Conservation (phyloP, 2,329 filamentous ascomycete species). For the Arachnomyces sp. region DNA sequence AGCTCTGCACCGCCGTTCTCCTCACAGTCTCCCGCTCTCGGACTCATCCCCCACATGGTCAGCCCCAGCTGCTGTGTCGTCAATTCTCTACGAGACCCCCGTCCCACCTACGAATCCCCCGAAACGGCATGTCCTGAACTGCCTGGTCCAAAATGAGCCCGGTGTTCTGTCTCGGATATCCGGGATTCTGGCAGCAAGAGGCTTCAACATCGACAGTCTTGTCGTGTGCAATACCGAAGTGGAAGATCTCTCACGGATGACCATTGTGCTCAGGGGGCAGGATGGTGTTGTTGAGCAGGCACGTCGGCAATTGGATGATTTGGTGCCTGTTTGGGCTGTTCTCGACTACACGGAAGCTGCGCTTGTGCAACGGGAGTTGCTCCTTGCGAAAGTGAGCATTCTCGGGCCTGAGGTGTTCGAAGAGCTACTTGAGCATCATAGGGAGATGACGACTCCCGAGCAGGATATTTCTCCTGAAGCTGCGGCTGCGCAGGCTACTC, state of each 20-base stretch:
- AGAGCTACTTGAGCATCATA: conserved; percentile 89
- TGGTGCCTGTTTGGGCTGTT: conserved; percentile 97
- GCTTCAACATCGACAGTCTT: conserved; percentile 98
- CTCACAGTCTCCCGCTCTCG: conserved; percentile 71
- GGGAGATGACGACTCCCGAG: conserved; percentile 65
- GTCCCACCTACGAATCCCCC: conserved; percentile 71
- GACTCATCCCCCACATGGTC: conserved; percentile 71
- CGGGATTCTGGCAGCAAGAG: conserved; percentile 86
- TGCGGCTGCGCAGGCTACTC: conserved; percentile 5
- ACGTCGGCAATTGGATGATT: conserved; percentile 84
- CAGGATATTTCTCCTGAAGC: conserved; percentile 30
- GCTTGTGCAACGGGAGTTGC: conserved; percentile 87
- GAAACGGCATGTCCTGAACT: conserved; percentile 95
- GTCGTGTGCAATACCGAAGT: conserved; percentile 98
- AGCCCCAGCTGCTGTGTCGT: conserved; percentile 88
- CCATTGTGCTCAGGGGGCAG: conserved; percentile 91
- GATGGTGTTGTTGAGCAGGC: conserved; percentile 89
- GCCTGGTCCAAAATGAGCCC: conserved; percentile 96
- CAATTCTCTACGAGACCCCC: conserved; percentile 97
- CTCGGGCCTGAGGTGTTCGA: conserved; percentile 97
- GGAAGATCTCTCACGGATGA: conserved; percentile 95
- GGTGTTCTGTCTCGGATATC: conserved; percentile 94
- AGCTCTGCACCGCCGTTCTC: conserved; percentile 82
- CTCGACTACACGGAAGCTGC: conserved; percentile 90
- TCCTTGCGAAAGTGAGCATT: conserved; percentile 94